Conservation (phyloP, 345 rosid genomes). For the Aquilaria sinensis region DNA sequence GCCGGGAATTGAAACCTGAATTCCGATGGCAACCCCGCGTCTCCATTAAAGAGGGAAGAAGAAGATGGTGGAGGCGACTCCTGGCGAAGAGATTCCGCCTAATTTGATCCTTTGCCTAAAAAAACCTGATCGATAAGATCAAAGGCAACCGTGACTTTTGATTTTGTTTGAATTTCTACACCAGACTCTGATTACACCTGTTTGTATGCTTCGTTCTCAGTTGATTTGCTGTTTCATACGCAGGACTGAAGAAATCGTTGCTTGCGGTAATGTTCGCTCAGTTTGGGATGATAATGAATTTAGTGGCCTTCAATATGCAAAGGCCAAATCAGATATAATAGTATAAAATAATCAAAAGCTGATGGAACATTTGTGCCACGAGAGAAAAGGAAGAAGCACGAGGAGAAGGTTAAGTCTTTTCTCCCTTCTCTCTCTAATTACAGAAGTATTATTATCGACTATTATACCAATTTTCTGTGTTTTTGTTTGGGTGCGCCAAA, state of each 20-base stretch:
- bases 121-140: conserved; percentile 87
- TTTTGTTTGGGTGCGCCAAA: not conserved
- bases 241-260: conserved; percentile 82
- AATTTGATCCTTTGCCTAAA: conserved; percentile 76
- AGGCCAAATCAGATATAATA: conserved; percentile 78
- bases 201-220: too few relatives aligned
- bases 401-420: conserved; percentile 54
- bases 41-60: conserved; percentile 6
- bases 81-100: conserved; percentile 38
- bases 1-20: too few relatives aligned
- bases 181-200: not conserved
- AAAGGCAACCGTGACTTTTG: conserved; percentile 52
- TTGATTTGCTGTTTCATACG: not conserved
- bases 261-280: conserved; percentile 77
- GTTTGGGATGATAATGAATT: conserved; percentile 80
- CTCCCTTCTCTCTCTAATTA: not conserved
- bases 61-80: conserved; percentile 40
- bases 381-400: conserved; percentile 80
- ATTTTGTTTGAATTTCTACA: not conserved
- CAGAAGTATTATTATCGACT: too few relatives aligned
- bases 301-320: conserved; percentile 78
- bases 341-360: conserved; percentile 41
- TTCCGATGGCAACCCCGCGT: too few relatives aligned
- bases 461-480: not conserved
- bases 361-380: conserved; percentile 93